Conservation (phyloP, 1,139 yeast species). For the Diutina neorugosa region DNA sequence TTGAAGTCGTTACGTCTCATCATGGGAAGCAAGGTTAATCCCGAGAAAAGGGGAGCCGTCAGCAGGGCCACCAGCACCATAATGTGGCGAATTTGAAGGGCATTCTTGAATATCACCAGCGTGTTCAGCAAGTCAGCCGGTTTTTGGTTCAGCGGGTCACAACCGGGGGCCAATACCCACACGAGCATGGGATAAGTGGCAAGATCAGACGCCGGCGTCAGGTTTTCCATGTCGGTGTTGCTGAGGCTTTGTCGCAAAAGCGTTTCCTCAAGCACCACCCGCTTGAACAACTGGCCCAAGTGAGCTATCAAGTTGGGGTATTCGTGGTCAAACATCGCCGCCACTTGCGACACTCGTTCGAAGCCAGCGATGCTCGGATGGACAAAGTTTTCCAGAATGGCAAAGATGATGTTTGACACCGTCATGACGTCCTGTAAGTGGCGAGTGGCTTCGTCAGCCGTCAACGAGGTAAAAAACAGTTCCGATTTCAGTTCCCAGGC, state of each 20-base stretch:
- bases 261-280: constrained; percentile 47
- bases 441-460: constrained; percentile 18
- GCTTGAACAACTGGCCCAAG: constrained; percentile 33
- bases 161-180: constrained; percentile 11
- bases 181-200: constrained; percentile 23
- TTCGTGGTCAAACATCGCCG: constrained; percentile 24
- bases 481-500: constrained; percentile 8
- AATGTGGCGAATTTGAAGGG: constrained; percentile 42
- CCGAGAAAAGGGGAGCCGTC: constrained; percentile 26
- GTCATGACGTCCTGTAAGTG: constrained; percentile 23
- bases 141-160: constrained; percentile 8
- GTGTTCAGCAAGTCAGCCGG: constrained; percentile 16
- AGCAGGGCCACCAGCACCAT: constrained; percentile 39
- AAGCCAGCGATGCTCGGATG: constrained; percentile 38
- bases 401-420: constrained; percentile 27
- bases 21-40: constrained; percentile 29
- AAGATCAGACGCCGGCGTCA: constrained; percentile 17
- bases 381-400: constrained; percentile 42
- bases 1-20: constrained; percentile 33
- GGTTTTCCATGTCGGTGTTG: constrained; percentile 30
- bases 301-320: constrained; percentile 13
- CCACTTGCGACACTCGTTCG: constrained; percentile 34
- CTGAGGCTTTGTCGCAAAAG: constrained; percentile 37
- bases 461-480: constrained; percentile 18
- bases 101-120: constrained; percentile 47